These are phyloP conservation scores for Torrubiellomyces zombiae DNA, from an alignment of 2,329 filamentous ascomycete genomes.

Conservation along the genomic window DNA sequence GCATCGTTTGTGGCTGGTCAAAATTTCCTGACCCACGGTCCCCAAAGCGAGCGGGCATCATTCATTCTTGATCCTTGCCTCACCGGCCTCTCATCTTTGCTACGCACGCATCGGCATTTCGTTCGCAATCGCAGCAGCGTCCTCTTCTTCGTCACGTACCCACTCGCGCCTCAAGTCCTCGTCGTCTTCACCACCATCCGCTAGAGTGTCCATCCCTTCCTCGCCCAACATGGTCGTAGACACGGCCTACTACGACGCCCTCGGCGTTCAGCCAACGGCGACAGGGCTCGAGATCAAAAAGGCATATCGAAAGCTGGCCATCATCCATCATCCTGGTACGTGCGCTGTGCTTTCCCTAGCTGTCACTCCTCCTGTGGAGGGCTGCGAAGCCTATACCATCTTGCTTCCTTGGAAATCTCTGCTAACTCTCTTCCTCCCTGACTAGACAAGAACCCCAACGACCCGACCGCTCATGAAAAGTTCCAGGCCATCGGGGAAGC, in stretches of 20 bases:
- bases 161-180: slow-evolving; percentile 1
- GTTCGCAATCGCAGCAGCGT: no score
- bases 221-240: slow-evolving; percentile 60
- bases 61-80: no score
- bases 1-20: no score
- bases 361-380: neutral
- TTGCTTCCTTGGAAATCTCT: no score
- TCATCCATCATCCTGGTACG: slow-evolving; percentile 75
- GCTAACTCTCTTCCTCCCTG: slow-evolving; percentile 5
- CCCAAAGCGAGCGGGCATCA: slow-evolving; percentile 1
- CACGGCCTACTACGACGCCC: slow-evolving; percentile 73
- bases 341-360: slow-evolving; percentile 2
- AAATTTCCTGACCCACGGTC: slow-evolving; percentile 5
- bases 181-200: no score
- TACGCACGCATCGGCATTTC: slow-evolving; percentile 2
- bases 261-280: slow-evolving; percentile 71
- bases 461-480: slow-evolving; percentile 82
- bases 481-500: slow-evolving; percentile 76
- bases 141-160: no score
- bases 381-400: no score
- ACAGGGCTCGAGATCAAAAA: slow-evolving; percentile 93
- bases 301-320: slow-evolving; percentile 87
- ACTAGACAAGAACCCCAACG: slow-evolving; percentile 90
- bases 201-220: neutral
- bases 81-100: slow-evolving; percentile 1